Evolutionary conservation across 305 asterid species (phyloP).

Genomic region (Fraxinus ornus): DNA sequence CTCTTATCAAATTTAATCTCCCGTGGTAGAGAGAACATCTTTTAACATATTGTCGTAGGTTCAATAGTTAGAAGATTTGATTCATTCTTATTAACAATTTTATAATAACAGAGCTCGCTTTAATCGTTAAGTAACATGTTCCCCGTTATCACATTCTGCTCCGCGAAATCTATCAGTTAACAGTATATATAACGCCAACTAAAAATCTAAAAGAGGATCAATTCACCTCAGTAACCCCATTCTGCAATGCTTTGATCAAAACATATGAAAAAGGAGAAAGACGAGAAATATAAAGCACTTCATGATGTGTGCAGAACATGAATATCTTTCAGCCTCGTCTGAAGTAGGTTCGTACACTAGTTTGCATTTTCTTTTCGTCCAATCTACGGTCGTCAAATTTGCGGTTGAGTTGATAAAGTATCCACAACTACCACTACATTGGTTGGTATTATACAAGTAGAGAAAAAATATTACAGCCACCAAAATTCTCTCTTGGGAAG

Average conservation of each 20-base stretch:
- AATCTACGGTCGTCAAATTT: background rate
- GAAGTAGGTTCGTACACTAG: background rate
- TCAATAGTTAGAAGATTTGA: background rate
- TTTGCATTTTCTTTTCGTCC: background rate
- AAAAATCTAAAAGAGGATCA: background rate
- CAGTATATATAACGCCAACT: too few species aligned
- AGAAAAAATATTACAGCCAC: background rate
- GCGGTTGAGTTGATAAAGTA: background rate
- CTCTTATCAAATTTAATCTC: too few species aligned
- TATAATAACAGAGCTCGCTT: too few species aligned
- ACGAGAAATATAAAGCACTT: too few species aligned
- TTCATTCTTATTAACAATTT: background rate
- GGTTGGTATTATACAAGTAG: background rate
- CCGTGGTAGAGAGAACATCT: background rate
- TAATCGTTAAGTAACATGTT: background rate
- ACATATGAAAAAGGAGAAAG: background rate
- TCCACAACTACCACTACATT: background rate
- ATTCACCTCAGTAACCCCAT: background rate
- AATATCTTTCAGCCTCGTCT: background rate
- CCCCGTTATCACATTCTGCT: background rate
- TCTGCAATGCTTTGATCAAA: background rate
- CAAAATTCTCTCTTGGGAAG: background rate
- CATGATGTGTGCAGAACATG: background rate
- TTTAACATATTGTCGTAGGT: too few species aligned
- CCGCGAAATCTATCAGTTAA: background rate